phyloP scores from a whole-genome alignment of 2,329 filamentous ascomycete genomes.

The Aspergillus sp. region DNA sequence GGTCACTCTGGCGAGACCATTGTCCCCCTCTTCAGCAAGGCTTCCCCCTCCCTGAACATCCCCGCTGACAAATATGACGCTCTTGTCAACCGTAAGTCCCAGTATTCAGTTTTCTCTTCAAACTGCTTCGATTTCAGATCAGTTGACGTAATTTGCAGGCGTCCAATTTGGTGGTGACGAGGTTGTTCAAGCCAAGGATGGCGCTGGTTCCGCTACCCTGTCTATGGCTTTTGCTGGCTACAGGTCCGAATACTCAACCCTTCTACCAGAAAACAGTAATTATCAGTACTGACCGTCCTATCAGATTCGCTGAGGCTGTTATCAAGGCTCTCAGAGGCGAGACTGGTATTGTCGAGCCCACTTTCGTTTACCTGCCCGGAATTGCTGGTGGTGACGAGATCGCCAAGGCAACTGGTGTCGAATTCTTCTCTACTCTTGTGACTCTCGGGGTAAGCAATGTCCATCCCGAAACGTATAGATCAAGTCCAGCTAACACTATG shows the following conservation, averaged over 20 bases:
- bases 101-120: neutral
- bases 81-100: conserved; percentile 68
- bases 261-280: conserved; percentile 7
- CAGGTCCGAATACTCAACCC: conserved; percentile 52
- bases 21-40: conserved; percentile 92
- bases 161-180: conserved; percentile 98
- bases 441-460: conserved; percentile 76
- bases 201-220: conserved; percentile 79
- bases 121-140: neutral
- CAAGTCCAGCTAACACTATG: conserved; percentile 21
- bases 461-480: conserved; percentile 22
- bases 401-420: conserved; percentile 70
- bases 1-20: conserved; percentile 98
- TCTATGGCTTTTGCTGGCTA: conserved; percentile 96
- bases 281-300: conserved; percentile 11
- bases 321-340: conserved; percentile 82
- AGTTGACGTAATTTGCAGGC: conserved; percentile 33
- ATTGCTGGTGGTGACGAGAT: conserved; percentile 81
- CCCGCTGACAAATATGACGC: conserved; percentile 84
- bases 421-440: conserved; percentile 95
- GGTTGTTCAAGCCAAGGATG: conserved; percentile 91
- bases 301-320: conserved; percentile 86
- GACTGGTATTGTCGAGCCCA: conserved; percentile 88
- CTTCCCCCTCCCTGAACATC: conserved; percentile 70
- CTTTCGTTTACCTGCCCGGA: conserved; percentile 90